Base-by-base conservation (phyloP, 2,329 filamentous ascomycete species). In the Elsinoe necatrix region DNA sequence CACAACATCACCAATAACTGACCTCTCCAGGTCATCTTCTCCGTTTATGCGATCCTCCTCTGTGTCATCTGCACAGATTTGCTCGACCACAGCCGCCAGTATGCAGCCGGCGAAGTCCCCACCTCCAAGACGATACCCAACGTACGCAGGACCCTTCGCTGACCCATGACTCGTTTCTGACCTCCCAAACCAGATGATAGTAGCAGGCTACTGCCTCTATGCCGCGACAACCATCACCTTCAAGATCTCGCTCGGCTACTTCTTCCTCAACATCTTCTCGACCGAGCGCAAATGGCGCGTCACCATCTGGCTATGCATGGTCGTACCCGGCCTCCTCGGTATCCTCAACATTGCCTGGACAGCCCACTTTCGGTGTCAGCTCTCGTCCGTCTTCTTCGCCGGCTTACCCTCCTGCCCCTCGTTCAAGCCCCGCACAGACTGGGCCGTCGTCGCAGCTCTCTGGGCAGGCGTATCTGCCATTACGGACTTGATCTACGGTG, bases 251-350 rank as follows among this genome's bases (percentile, higher is more conserved):
- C 41, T 56, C 27, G 48, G 48, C 31, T 52, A 37, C 48, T 52
- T 52, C 31, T 52, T 52, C 48, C 48, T 52, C 48, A 52, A 47
- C 6, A 47, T 56, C 54, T 56, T 56, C 29, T 23, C 39, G 4
- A 47, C 21, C n/a, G 23, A 25, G 12, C 39, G 42, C 29, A 21
- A 11, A n/a, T 47, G 27, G 25, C 41, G 54, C 18, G 31, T 47
- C 23, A 39, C 29, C 18, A 39, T 56, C 41, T 56, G 41, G 41
- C 23, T 41, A 9, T 47, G 25, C 29, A 48, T 56, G 18, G 35
- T 56, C 41, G 14, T 56, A 1, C 39, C 54, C 4, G 16, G 21
- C 14, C 29, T 56, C 4, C 39, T 56, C 27, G 42, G 54, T 18
- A 25, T 56, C 14, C 42, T 56, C 29, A 48, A 56, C 39, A 34